These are phyloP conservation scores for Echeveria elegans DNA, from an alignment of 164 flowering plant genomes.

Conservation along the genomic window DNA sequence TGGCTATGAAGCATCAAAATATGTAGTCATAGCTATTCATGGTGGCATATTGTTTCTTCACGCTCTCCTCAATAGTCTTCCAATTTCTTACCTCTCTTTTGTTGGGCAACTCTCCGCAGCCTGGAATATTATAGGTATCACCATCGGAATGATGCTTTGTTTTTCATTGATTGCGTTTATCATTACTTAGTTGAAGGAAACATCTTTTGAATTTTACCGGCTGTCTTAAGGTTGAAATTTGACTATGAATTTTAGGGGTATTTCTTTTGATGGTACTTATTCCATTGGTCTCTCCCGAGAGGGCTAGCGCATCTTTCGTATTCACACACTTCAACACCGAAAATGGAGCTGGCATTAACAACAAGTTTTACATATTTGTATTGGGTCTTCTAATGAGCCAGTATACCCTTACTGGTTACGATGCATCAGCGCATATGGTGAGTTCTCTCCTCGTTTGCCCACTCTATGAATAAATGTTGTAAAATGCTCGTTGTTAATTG, in stretches of 20 bases:
- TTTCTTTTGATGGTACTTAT: slow-evolving; percentile 68
- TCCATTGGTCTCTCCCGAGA: too few species aligned
- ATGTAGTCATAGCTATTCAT: slow-evolving; percentile 61
- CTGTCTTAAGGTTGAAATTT: too few species aligned
- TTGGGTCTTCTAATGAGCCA: slow-evolving; percentile 50
- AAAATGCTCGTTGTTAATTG: too few species aligned
- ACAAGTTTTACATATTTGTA: slow-evolving; percentile 61
- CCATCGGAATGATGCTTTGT: too few species aligned
- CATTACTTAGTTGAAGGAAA: too few species aligned
- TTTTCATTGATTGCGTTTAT: too few species aligned
- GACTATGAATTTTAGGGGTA: slow-evolving; percentile 46
- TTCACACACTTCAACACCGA: slow-evolving; percentile 90
- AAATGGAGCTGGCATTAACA: slow-evolving; percentile 63
- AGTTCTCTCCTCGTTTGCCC: too few species aligned
- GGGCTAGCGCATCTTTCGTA: slow-evolving; percentile 36
- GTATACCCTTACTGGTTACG: slow-evolving; percentile 59
- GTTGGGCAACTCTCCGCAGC: slow-evolving; percentile 85
- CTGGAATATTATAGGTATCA: slow-evolving; percentile 73
- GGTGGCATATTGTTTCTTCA: slow-evolving; percentile 65
- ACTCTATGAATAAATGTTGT: too few species aligned
- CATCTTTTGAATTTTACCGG: too few species aligned
- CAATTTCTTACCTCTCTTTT: slow-evolving; percentile 67
- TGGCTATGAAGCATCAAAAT: slow-evolving; percentile 23
- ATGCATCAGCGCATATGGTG: slow-evolving; percentile 98
- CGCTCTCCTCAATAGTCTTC: slow-evolving; percentile 74